Evolutionary conservation across 2,329 filamentous ascomycete genomes (phyloP), one percentile per base, ranked within the genome.

Genomic region (Talaromyces sp.): DNA sequence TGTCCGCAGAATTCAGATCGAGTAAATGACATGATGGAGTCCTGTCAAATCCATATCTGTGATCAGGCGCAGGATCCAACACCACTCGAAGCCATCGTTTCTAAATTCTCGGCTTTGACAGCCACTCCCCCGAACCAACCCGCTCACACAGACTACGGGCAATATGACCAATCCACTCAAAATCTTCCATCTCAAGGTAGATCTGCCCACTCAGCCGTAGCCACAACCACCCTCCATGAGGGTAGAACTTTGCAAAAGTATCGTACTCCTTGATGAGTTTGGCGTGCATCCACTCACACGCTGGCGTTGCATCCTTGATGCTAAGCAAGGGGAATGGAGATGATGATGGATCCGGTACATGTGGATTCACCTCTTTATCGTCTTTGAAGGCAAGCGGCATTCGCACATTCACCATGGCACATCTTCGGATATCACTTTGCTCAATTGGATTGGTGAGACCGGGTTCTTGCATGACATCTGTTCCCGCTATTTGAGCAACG

Each of bases 101-200:
- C 31, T 16, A 59, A 59, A 59, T 59, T 16, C 19, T 39, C 37
- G 31, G 59, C 24, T 39, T 57, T 43, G 22, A 41, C 19, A 56
- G 50, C 64, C 64, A 67, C 61, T 83, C 82, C 5, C 80, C 81
- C 56, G 75, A 78, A 50, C 77, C 78, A 37, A 84, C 83, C 68
- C 82, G 77, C 48, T 80, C 79, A 71, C 84, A 87, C 5, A 90
- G 69, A 39, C 81, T 78, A 73, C 85, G 84, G 71, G 95, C 75
- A 9, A 84, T 79, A 60, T 81, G 73, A 0, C 83, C 91, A 3
- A 84, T 83, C 85, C 86, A 91, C 73, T 89, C 85, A 72, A 95
- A 97, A 76, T 97, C 93, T 13, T 82, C 82, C 68, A 89, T 74
- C 31, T 92, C 91, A n/a, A 97, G 78, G 74, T 95, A 98, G 0